Percentiles rank a stretch among this genome's conserved stretches.
phyloP scores from a whole-genome alignment of 495 filamentous ascomycete genomes.

The Aspergillus hancockii region DNA sequence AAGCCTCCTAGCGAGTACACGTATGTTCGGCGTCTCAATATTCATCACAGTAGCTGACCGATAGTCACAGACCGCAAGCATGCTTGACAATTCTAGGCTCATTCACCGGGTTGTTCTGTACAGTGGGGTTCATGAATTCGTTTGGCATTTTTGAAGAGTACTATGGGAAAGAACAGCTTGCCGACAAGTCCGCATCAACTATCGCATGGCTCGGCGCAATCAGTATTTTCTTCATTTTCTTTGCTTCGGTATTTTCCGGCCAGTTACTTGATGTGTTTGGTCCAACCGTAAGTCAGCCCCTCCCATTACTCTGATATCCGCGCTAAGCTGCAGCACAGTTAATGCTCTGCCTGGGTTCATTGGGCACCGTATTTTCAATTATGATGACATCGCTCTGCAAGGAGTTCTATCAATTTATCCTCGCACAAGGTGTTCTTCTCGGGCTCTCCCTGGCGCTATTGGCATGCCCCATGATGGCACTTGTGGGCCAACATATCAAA shows the following conservation, averaged over 20 bases:
- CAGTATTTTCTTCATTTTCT: slow-evolving; percentile 40
- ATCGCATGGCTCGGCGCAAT: slow-evolving; percentile 65
- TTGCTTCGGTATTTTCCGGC: slow-evolving; percentile 34
- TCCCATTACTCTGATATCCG: not conserved
- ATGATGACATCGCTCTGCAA: slow-evolving; percentile 62
- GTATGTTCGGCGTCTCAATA: slow-evolving; percentile 12
- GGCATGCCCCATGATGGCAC: slow-evolving; percentile 51
- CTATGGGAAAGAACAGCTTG: slow-evolving; percentile 54
- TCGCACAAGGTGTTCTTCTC: slow-evolving; percentile 59
- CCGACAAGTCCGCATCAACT: slow-evolving; percentile 43
- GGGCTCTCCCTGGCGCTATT: slow-evolving; percentile 53
- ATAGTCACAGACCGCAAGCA: slow-evolving; percentile 19
- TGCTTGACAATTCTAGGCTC: slow-evolving; percentile 33
- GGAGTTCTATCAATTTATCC: slow-evolving; percentile 62
- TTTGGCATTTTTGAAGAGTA: slow-evolving; percentile 66
- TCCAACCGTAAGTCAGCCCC: slow-evolving; percentile 24
- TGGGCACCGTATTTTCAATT: slow-evolving; percentile 40
- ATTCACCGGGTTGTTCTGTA: slow-evolving; percentile 44
- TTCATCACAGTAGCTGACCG: not conserved
- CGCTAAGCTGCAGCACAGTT: slow-evolving; percentile 21
- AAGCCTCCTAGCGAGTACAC: slow-evolving; percentile 26
- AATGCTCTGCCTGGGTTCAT: slow-evolving; percentile 27
- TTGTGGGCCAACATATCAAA: slow-evolving; percentile 56
- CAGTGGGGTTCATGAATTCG: slow-evolving; percentile 61
- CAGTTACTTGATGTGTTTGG: slow-evolving; percentile 42